A percentile compares a stretch with the other conserved stretches of the same genome.
Evolutionary conservation across 2,329 filamentous ascomycete genomes (phyloP).

Genomic region (Claviceps fusiformis): DNA sequence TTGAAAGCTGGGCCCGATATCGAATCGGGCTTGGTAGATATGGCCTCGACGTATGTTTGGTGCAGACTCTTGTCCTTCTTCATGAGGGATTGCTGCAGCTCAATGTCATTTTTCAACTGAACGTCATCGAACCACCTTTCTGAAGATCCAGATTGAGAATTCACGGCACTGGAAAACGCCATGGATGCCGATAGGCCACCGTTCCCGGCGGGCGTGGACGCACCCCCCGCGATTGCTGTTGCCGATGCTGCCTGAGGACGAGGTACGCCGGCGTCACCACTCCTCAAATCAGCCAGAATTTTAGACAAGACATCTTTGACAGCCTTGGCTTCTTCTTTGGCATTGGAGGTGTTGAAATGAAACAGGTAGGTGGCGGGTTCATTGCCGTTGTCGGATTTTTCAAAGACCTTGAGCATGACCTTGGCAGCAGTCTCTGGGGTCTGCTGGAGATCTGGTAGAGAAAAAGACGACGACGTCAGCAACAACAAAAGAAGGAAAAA

Average conservation of each 20-base stretch:
- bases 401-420: conserved; percentile 88
- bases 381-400: conserved; percentile 44
- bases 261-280: conserved; percentile 35
- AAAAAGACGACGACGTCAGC: neutral
- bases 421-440: conserved; percentile 79
- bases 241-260: conserved; percentile 27
- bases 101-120: conserved; percentile 62
- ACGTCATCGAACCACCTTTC: conserved; percentile 65
- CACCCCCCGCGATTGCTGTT: conserved; percentile 12
- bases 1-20: conserved; percentile 74
- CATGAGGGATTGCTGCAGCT: conserved; percentile 77
- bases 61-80: conserved; percentile 63
- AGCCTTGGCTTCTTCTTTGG: conserved; percentile 70
- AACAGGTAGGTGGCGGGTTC: conserved; percentile 68
- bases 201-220: conserved; percentile 16
- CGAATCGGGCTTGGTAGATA: conserved; percentile 69
- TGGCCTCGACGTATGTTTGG: conserved; percentile 76
- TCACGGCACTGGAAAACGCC: conserved; percentile 61
- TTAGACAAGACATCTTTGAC: conserved; percentile 72
- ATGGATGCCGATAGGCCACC: conserved; percentile 52
- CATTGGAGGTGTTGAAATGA: conserved; percentile 70
- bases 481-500: neutral
- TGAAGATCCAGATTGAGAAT: conserved; percentile 38
- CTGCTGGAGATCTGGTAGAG: conserved; percentile 67
- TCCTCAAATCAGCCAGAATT: conserved; percentile 59